These are phyloP conservation scores for Solanum habrochaites DNA, from an alignment of 257 asterid genomes.

Conservation along the genomic window DNA sequence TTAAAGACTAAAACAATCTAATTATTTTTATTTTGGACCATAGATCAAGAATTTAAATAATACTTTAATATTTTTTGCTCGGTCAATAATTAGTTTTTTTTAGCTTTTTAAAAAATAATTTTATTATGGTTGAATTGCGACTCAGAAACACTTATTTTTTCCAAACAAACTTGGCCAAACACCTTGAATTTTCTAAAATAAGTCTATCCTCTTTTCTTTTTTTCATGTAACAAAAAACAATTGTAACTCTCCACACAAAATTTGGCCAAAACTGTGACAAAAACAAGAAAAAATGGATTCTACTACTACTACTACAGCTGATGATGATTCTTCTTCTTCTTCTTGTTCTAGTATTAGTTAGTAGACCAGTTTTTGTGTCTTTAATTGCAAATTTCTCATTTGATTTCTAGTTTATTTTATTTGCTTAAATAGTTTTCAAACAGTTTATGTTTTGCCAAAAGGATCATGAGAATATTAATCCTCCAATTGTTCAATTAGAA, in stretches of 20 bases:
- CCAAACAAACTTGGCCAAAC: background rate
- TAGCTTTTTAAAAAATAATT: background rate
- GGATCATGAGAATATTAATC: background rate
- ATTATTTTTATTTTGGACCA: too few species aligned
- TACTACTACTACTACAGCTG: background rate
- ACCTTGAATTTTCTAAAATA: background rate
- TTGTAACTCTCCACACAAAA: background rate
- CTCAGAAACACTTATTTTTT: background rate
- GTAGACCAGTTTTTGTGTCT: constrained; percentile 11
- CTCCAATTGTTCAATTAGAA: background rate
- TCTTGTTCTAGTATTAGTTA: background rate
- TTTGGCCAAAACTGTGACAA: background rate
- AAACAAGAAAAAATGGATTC: background rate
- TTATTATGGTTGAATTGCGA: fast-evolving
- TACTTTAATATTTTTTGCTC: background rate
- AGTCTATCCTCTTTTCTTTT: background rate
- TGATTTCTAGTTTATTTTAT: constrained; percentile 24
- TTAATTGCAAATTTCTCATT: constrained; percentile 29
- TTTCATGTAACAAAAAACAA: background rate
- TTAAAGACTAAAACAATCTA: background rate
- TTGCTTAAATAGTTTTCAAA: constrained; percentile 18
- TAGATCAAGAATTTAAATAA: background rate
- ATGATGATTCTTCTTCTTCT: background rate
- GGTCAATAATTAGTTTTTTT: background rate
- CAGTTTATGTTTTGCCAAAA: background rate